These are phyloP conservation scores for Cyberlindnera nakhonratchasimensis DNA, from an alignment of 805 yeast species.

Conservation along the genomic window DNA sequence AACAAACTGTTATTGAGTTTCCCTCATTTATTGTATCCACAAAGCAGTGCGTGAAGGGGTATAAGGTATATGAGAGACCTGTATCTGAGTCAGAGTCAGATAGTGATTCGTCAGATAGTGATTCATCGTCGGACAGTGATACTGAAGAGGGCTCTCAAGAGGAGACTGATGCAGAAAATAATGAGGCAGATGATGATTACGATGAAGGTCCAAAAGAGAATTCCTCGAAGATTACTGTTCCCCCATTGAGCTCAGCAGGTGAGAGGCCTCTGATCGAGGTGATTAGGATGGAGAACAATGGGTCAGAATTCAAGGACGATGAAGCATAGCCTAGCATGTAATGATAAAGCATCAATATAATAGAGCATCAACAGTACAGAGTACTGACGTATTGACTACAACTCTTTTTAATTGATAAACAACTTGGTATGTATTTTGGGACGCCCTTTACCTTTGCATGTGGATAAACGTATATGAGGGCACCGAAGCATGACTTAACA, in stretches of 20 bases:
- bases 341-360: not conserved
- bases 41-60: constrained; percentile 28
- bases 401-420: not conserved
- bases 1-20: constrained; percentile 66
- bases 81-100: constrained; percentile 17
- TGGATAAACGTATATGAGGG: not conserved
- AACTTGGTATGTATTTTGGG: constrained; percentile 1
- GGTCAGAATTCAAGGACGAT: too few relatives aligned
- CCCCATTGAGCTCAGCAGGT: not conserved
- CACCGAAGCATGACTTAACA: not conserved
- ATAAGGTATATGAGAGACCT: constrained; percentile 21
- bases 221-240: constrained; percentile 11
- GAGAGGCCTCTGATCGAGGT: not conserved
- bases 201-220: constrained; percentile 17
- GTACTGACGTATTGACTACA: not conserved
- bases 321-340: too few relatives aligned
- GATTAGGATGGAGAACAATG: not conserved
- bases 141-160: constrained; percentile 11
- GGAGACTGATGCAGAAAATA: too few relatives aligned
- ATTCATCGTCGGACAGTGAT: constrained; percentile 10
- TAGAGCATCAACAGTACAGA: too few relatives aligned
- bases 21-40: constrained; percentile 60
- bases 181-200: constrained; percentile 17
- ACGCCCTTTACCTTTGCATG: not conserved
- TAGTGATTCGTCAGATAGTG: constrained; percentile 5